These are phyloP conservation scores for Reutealis trisperma DNA, from an alignment of 345 rosid genomes.

Conservation along the genomic window DNA sequence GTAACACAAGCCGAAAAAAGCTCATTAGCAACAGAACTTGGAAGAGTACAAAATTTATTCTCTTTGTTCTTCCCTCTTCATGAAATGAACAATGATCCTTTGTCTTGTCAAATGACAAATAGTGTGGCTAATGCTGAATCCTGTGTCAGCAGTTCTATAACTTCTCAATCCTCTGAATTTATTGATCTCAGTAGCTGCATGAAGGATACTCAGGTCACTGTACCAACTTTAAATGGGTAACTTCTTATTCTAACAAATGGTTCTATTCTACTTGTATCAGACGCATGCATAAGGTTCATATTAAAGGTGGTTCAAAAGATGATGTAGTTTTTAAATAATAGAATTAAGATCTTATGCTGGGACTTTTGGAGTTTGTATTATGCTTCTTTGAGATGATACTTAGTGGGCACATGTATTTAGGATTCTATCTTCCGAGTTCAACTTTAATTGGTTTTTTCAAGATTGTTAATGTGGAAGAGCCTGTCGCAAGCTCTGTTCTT, in stretches of 20 bases:
- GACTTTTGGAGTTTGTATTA: not conserved
- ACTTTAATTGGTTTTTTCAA: constrained; percentile 4
- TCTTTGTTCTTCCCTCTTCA: constrained; percentile 45
- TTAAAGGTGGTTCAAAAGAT: not conserved
- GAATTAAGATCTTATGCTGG: not conserved
- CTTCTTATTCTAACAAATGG: constrained; percentile 9
- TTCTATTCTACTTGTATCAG: not conserved
- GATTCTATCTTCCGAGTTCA: constrained; percentile 7
- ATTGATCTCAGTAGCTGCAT: constrained; percentile 80
- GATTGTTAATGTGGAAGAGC: not conserved
- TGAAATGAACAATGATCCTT: constrained; percentile 29
- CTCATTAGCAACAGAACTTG: constrained; percentile 49
- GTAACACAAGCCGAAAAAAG: constrained; percentile 44
- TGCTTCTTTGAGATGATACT: not conserved
- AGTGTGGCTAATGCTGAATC: constrained; percentile 18
- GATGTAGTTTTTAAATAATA: not conserved
- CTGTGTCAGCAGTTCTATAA: constrained; percentile 22
- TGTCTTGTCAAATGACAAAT: constrained; percentile 24
- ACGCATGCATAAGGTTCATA: not conserved
- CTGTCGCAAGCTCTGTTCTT: not conserved
- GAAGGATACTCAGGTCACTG: constrained; percentile 63
- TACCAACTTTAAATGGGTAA: constrained; percentile 92
- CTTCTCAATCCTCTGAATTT: constrained; percentile 48
- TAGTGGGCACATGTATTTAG: not conserved
- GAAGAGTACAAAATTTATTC: constrained; percentile 58